Base-by-base conservation (phyloP, 2,329 filamentous ascomycete species). In the Sporothrix brasiliensis region DNA sequence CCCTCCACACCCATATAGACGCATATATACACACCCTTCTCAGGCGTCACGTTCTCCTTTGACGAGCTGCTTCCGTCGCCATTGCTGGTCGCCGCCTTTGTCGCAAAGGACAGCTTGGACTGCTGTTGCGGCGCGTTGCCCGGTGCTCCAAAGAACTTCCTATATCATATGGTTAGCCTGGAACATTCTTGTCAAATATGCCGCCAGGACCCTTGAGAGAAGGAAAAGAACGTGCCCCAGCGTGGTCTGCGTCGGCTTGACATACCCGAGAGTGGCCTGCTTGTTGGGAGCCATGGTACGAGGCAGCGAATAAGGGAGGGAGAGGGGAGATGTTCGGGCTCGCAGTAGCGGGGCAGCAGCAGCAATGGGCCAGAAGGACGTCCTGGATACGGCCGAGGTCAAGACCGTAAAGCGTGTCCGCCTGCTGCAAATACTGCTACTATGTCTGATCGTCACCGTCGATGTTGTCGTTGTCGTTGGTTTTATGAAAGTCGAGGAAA, bases 191-290 rank as follows among this genome's bases (percentile, higher is more conserved):
- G n/a, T 14, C 41, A 6, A 19, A 30, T 13, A 24, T 44, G 39
- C 30, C 27, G 16, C 19, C 30, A 21, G 50, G 13, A 65, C 11
- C 58, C 39, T 63, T 63, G 39, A 6, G 39, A n/a, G 16, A 50
- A 53, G 56, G n/a, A 49, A 56, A 30, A 30, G 41, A 68, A 81
- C 82, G 81, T 88, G 93, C 91, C 89, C 87, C 79, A 94, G 82
- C 75, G 89, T 92, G 78, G 86, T 88, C 83, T 94, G 92, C 74
- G 85, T 85, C 76, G 89, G 82, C 81, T 88, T 90, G 73, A 94
- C 93, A 82, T 95, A 97, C 93, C 92, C 92, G 79, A 97, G 82
- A 72, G 92, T 97, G 76, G 91, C 89, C 82, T 97, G 93, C 79
- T 92, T 93, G 56, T 82, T 82, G 75, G 83, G 82, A 81, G 74